Evolutionary conservation across 202 grass and related monocot species (phyloP).

Genomic region (Cymbopogon flexuosus): DNA sequence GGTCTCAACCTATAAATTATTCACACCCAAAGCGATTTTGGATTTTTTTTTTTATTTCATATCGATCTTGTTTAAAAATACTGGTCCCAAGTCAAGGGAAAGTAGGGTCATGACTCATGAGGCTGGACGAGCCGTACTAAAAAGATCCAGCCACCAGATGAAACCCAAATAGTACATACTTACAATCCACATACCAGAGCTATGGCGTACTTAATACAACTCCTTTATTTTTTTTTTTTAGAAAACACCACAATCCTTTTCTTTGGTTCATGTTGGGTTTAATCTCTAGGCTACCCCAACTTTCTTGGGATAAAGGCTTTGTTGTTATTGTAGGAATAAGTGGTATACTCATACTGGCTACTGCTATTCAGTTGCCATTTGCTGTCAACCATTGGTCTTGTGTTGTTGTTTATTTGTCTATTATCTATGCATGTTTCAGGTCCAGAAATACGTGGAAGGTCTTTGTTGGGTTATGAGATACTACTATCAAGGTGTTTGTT

Average conservation of each 20-base stretch:
- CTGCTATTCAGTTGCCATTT: neutral
- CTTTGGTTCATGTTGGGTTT: neutral
- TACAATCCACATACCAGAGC: neutral
- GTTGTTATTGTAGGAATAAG: neutral
- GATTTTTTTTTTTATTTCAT: neutral
- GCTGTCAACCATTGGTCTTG: neutral
- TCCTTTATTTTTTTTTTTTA: neutral
- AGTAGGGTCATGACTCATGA: neutral
- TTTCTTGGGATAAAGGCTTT: neutral
- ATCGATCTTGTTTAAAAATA: neutral
- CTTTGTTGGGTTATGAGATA: slow-evolving; percentile 99
- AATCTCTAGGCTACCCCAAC: neutral
- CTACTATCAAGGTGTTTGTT: slow-evolving; percentile 99
- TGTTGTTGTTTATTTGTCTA: slow-evolving; percentile 17
- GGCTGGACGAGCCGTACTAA: neutral
- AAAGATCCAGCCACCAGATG: neutral
- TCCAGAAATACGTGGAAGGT: slow-evolving; percentile 95
- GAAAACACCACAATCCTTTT: neutral
- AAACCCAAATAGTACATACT: neutral
- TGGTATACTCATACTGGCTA: neutral
- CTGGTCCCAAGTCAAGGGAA: neutral
- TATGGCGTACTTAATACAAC: neutral
- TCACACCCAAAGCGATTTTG: neutral
- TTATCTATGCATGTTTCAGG: slow-evolving; percentile 49
- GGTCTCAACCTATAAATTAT: neutral